phyloP scores from a whole-genome alignment of 805 yeast genomes.

The Ogataea trehaloabstinens region DNA sequence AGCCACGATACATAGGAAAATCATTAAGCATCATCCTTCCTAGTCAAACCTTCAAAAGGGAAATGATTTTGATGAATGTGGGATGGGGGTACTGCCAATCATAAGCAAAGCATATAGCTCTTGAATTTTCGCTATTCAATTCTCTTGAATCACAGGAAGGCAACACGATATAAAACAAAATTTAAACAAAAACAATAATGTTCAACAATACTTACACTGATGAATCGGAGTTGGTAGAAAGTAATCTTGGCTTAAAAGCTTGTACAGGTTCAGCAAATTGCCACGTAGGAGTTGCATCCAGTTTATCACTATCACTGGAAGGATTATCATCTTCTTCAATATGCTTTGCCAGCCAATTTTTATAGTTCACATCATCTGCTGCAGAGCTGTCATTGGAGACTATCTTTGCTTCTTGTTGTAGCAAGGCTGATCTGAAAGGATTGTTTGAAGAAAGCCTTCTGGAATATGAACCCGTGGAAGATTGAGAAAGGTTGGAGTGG shows the following conservation, averaged over 20 bases:
- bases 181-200: constrained; percentile 11
- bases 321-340: constrained; percentile 34
- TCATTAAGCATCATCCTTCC: too few species aligned
- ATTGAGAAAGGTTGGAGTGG: constrained; percentile 30
- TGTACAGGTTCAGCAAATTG: background rate
- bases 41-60: too few species aligned
- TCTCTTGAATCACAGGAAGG: too few species aligned
- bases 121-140: too few species aligned
- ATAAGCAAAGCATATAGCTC: too few species aligned
- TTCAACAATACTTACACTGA: constrained; percentile 23
- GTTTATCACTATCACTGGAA: constrained; percentile 18
- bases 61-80: too few species aligned
- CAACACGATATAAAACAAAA: background rate
- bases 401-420: constrained; percentile 29
- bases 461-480: constrained; percentile 36
- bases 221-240: constrained; percentile 20
- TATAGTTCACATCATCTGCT: constrained; percentile 40
- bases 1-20: too few species aligned
- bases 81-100: too few species aligned
- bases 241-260: constrained; percentile 14
- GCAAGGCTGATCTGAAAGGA: constrained; percentile 60
- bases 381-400: constrained; percentile 11
- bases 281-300: constrained; percentile 2
- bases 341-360: constrained; percentile 51
- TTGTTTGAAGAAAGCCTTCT: constrained; percentile 61